Conservation (phyloP, 192 early-diverging fungal species). For the Entomortierella chlamydospora region DNA sequence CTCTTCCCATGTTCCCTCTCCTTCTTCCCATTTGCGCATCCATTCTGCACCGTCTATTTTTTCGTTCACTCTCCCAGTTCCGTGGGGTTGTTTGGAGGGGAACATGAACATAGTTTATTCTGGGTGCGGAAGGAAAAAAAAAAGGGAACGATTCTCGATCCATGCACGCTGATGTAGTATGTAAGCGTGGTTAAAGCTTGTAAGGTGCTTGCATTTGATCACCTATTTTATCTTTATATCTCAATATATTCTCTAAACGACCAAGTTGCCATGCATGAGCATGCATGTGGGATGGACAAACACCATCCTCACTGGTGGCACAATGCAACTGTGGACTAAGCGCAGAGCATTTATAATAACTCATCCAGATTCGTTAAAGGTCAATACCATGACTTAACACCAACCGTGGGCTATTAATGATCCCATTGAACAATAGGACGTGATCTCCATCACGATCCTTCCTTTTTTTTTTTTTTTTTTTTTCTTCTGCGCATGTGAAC, state of each 20-base stretch:
- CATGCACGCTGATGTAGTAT: conserved; percentile 25
- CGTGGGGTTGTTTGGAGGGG: background rate
- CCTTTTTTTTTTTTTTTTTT: background rate
- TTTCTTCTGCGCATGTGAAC: background rate
- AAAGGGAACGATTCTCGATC: conserved; percentile 23
- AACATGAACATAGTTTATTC: background rate
- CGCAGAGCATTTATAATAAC: background rate
- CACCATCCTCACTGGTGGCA: conserved; percentile 7
- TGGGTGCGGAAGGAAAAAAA: background rate
- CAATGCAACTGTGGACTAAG: conserved; percentile 3
- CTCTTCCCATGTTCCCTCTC: conserved; percentile 4
- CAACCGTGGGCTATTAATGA: background rate
- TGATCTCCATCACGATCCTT: background rate
- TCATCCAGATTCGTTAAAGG: background rate
- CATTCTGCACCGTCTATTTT: background rate
- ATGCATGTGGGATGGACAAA: conserved; percentile 4
- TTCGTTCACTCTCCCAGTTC: background rate
- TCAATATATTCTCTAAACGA: background rate
- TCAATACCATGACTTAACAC: background rate
- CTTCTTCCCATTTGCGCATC: conserved; percentile 3
- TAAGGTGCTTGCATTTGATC: background rate
- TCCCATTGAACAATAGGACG: background rate
- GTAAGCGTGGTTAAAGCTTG: conserved; percentile 19
- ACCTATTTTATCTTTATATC: conserved; percentile 1
- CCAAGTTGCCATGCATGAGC: conserved; percentile 20